Evolutionary conservation across 2,329 filamentous ascomycete species (phyloP).

Genomic region (Phialophora macrospora): DNA sequence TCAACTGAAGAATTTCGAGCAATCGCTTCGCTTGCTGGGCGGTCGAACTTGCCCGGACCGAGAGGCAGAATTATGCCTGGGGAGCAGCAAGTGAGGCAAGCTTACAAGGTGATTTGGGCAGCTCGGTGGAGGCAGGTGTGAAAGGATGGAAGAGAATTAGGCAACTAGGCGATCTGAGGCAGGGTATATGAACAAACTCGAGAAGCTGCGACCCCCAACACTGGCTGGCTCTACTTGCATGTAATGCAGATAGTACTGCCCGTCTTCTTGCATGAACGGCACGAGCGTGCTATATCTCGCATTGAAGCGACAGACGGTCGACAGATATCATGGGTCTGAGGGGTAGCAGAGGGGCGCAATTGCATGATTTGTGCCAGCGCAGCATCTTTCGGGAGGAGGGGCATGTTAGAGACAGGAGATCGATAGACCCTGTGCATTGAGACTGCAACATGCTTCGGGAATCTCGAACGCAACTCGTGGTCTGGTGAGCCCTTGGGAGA

Average conservation of each 20-base stretch:
- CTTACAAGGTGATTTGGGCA: conserved; percentile 20
- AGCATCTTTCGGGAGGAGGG: conserved; percentile 7
- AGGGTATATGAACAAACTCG: conserved; percentile 22
- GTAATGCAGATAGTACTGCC: neutral
- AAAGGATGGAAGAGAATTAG: conserved; percentile 18
- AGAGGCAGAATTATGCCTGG: conserved; percentile 17
- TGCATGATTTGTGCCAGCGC: conserved; percentile 9
- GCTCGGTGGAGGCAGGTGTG: neutral
- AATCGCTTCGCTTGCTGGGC: neutral
- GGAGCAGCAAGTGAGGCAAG: conserved; percentile 3
- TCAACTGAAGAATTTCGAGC: neutral
- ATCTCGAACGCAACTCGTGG: conserved; percentile 1
- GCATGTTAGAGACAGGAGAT: neutral
- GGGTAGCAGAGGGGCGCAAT: conserved; percentile 1
- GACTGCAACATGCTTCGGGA: neutral
- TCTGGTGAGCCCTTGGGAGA: neutral
- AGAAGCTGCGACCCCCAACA: neutral
- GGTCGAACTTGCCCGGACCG: neutral
- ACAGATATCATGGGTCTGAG: neutral
- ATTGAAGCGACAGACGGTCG: neutral
- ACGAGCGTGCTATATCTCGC: conserved; percentile 3
- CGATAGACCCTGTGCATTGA: neutral
- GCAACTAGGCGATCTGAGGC: conserved; percentile 24
- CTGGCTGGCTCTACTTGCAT: neutral
- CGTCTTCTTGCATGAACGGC: conserved; percentile 11